These are phyloP conservation scores for Chaetomidium leptoderma DNA, from an alignment of 495 filamentous ascomycete genomes.

Conservation along the genomic window DNA sequence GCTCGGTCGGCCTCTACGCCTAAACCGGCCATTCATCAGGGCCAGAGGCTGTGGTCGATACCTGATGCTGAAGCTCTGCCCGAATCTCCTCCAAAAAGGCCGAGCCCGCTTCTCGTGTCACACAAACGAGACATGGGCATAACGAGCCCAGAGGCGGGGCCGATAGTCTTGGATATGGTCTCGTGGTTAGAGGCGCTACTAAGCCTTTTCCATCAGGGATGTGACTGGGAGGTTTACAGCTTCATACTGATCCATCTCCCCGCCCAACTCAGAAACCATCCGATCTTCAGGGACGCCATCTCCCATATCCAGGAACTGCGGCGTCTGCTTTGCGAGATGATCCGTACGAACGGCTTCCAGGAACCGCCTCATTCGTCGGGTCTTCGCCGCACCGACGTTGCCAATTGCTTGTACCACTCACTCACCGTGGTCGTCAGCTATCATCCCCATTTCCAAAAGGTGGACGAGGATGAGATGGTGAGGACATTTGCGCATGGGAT, in stretches of 20 bases:
- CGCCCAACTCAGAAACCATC: conserved; percentile 81
- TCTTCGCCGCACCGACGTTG: conserved; percentile 81
- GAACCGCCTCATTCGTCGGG: conserved; percentile 71
- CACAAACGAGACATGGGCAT: conserved; percentile 7
- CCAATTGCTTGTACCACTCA: conserved; percentile 78
- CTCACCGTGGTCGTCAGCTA: conserved; percentile 84
- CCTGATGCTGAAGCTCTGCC: conserved; percentile 52
- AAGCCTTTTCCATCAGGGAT: conserved; percentile 66
- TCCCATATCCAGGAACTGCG: conserved; percentile 73
- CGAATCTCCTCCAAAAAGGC: conserved; percentile 37
- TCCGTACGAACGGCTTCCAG: conserved; percentile 66
- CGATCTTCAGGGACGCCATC: conserved; percentile 69
- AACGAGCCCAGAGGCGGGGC: conserved; percentile 19
- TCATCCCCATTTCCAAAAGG: conserved; percentile 75
- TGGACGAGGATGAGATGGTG: conserved; percentile 84
- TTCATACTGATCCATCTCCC: conserved; percentile 84
- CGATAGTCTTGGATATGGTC: conserved; percentile 56
- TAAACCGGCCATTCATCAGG: conserved; percentile 31
- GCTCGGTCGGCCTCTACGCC: conserved; percentile 36
- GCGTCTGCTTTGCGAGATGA: conserved; percentile 71
- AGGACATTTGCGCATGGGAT: conserved; percentile 77
- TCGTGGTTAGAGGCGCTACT: conserved; percentile 75
- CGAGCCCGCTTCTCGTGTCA: conserved; percentile 44
- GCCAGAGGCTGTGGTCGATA: conserved; percentile 48
- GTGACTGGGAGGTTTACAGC: conserved; percentile 92